Base-by-base conservation (phyloP, 2,329 filamentous ascomycete genomes). In the Phyllosticta paracitricarpa region DNA sequence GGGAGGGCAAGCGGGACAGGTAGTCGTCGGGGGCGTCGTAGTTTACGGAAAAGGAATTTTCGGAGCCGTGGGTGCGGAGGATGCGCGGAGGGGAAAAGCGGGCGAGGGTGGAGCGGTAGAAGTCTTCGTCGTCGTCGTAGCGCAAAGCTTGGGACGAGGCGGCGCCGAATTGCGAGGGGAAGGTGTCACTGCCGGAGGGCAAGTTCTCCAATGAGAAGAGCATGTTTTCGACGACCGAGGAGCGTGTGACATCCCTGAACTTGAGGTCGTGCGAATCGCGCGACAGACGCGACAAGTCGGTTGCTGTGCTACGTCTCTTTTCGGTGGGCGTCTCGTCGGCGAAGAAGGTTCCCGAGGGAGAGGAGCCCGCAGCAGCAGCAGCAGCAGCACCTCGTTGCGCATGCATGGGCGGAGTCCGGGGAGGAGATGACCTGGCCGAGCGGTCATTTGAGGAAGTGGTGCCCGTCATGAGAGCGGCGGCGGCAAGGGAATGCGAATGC, bases 171-270 rank as follows among this genome's bases (percentile, higher is more conserved):
- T 63, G 63, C 55, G 62, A 59, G 3, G 72, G 72, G 48, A 73
- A 69, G 12, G 70, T 63, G 62, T 61, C 67, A 2, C 71, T 64
- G 40, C 67, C 80, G 22, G 82, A 87, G 1, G 70, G 65, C 56
- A 74, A 69, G 73, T 93, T 89, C 75, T 96, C 93, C 65, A 99
- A 86, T 51, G 92, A 96, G 66, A 94, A 81, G 63, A 97, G 85
- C 88, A 99, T 94, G 74, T 97, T 96, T 75, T 94, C 89, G 63
- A 99, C 91, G 66, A 99, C 86, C 40, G 92, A 97, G 71, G 96
- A 90, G 67, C 93, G 86, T 51, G 89, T 90, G 65, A 89, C 85
- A 56, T 88, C 84, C 57, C 87, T 87, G 68, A 96, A 81, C 62
- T 89, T 92, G 64, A 97, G 81, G 73, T 96, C 92, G 79, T 97